Evolutionary conservation across 371 early-diverging fungal species (phyloP), one percentile per base, ranked within the genome.

Genomic region (Synchytrium microbalum): DNA sequence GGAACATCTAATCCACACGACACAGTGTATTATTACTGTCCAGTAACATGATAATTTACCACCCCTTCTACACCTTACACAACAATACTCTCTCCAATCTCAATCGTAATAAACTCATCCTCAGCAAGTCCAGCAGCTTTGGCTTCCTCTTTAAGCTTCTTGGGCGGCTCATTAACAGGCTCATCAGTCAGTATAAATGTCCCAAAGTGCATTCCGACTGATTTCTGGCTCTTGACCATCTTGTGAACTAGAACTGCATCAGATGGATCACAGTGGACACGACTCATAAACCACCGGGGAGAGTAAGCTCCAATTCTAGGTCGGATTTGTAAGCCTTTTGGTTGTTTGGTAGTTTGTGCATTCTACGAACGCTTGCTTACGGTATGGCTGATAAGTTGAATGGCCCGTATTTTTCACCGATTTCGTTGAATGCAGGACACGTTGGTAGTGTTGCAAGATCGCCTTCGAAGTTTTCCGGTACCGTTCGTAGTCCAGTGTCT

Each of bases 281-380:
- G 72, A 1, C 84, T 83, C 81, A 87, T 86, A 72, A 78, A 78
- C 76, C 77, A 79, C 61, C 90, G 80, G 3, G 92, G 92, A 1
- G 79, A 78, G 65, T 89, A 92, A 0, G 90, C 90, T 3, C 92
- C 92, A 62, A 92, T 92, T 0, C n/a, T n/a, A n/a, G n/a, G n/a
- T n/a, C n/a, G n/a, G n/a, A n/a, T n/a, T n/a, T n/a, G n/a, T n/a
- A n/a, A n/a, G n/a, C n/a, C n/a, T n/a, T n/a, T n/a, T n/a, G n/a
- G n/a, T n/a, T n/a, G n/a, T n/a, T n/a, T n/a, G n/a, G n/a, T n/a
- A n/a, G n/a, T n/a, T n/a, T n/a, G n/a, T n/a, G n/a, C n/a, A n/a
- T n/a, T n/a, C n/a, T n/a, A n/a, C n/a, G n/a, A n/a, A n/a, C n/a
- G n/a, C n/a, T n/a, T n/a, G n/a, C n/a, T n/a, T n/a, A n/a, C n/a